These are phyloP conservation scores for Panicum virgatum DNA, from an alignment of 202 grass and related monocot species.

Conservation along the genomic window DNA sequence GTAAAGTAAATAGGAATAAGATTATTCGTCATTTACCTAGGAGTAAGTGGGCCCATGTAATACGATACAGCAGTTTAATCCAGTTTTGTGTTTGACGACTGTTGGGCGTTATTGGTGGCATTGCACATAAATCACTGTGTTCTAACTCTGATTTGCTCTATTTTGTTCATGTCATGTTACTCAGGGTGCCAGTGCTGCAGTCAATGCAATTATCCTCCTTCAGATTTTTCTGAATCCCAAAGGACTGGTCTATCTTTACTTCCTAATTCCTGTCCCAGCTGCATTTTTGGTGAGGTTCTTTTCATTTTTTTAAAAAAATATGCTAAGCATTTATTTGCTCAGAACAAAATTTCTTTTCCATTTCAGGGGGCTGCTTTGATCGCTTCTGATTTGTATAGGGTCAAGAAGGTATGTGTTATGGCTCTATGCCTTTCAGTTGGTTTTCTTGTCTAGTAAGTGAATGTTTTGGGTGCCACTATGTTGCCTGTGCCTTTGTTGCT, in stretches of 20 bases:
- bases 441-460: constrained; percentile 31
- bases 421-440: constrained; percentile 4
- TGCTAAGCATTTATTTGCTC: constrained; percentile 23
- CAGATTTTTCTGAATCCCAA: constrained; percentile 80
- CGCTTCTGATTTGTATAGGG: constrained; percentile 63
- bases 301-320: neutral
- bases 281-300: constrained; percentile 62
- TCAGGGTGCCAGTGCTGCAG: constrained; percentile 92
- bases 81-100: constrained; percentile 1
- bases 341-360: constrained; percentile 25
- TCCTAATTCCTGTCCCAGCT: constrained; percentile 76
- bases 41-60: neutral
- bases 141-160: constrained; percentile 20
- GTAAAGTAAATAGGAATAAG: neutral
- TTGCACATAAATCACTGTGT: neutral
- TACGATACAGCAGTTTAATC: constrained; percentile 16
- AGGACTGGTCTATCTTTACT: constrained; percentile 72
- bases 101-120: neutral
- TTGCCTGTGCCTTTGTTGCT: neutral
- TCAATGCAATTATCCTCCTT: constrained; percentile 84
- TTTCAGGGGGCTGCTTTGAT: constrained; percentile 75
- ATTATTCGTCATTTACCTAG: neutral
- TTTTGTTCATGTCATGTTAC: constrained; percentile 23
- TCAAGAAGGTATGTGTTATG: constrained; percentile 52
- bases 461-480: constrained; percentile 18